A percentile compares a stretch with the other conserved stretches of the same genome.
These are phyloP conservation scores for Cotoneaster glaucophyllus DNA, from an alignment of 306 rosid genomes.

Conservation along the genomic window DNA sequence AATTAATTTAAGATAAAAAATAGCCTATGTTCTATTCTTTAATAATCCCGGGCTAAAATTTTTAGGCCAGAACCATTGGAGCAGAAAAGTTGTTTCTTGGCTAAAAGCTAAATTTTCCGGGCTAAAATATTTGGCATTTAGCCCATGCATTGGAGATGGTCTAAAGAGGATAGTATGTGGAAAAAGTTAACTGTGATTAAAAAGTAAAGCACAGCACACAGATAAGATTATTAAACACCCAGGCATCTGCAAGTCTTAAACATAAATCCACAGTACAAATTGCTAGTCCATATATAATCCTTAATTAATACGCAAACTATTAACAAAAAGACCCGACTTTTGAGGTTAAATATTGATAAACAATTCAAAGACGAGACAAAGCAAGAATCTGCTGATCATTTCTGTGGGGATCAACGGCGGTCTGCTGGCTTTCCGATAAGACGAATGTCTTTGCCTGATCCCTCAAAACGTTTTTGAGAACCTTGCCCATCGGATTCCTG, in stretches of 20 bases:
- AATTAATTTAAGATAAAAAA: too few species aligned
- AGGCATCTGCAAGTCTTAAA: neutral
- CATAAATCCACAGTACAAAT: neutral
- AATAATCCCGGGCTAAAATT: too few species aligned
- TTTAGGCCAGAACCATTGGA: too few species aligned
- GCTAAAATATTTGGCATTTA: too few species aligned
- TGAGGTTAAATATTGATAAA: neutral
- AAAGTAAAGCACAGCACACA: neutral
- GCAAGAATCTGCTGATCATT: conserved; percentile 28
- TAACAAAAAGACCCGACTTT: neutral
- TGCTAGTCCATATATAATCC: neutral
- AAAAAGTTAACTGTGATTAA: neutral
- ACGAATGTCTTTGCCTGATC: conserved; percentile 16
- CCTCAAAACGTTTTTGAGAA: conserved; percentile 32
- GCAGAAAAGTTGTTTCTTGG: too few species aligned
- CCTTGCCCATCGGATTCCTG: conserved; percentile 34
- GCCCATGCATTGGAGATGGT: too few species aligned
- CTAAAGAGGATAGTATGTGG: too few species aligned
- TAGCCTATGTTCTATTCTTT: too few species aligned
- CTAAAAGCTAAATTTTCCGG: too few species aligned
- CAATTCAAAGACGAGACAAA: conserved; percentile 52
- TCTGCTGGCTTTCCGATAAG: neutral
- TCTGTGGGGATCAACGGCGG: neutral
- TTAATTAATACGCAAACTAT: neutral
- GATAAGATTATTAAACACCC: neutral